A percentile compares a stretch with the other conserved stretches of the same genome.
Evolutionary conservation across 1,139 yeast genomes (phyloP).

Genomic region (Blastobotrys petasosporus): DNA sequence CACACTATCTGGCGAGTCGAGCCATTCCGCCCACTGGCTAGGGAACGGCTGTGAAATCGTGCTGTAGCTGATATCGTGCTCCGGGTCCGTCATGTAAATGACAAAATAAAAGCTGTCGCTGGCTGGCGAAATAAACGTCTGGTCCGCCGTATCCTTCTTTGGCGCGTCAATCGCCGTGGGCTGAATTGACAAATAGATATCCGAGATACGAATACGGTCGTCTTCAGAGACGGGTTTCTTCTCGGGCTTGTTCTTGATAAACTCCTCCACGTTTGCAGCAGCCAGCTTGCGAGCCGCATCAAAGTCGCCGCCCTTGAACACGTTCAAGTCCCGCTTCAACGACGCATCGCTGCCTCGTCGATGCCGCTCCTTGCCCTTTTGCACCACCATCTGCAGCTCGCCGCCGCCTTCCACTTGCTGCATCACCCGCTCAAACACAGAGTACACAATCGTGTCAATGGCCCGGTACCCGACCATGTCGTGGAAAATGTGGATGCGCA

Average conservation of each 20-base stretch:
- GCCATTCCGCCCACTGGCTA: slow-evolving; percentile 81
- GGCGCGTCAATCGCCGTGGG: slow-evolving; percentile 44
- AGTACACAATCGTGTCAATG: slow-evolving; percentile 57
- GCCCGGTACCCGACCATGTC: slow-evolving; percentile 71
- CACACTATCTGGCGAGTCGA: slow-evolving; percentile 38
- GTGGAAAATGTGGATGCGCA: slow-evolving; percentile 74
- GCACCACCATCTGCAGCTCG: slow-evolving; percentile 45
- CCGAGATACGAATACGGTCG: slow-evolving; percentile 42
- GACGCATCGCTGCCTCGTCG: slow-evolving; percentile 34
- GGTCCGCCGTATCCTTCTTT: slow-evolving; percentile 32
- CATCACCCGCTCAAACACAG: slow-evolving; percentile 77
- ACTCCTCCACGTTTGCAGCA: slow-evolving; percentile 75
- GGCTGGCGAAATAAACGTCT: slow-evolving; percentile 20
- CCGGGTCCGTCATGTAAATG: slow-evolving; percentile 66
- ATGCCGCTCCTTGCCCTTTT: slow-evolving; percentile 38
- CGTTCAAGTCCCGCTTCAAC: slow-evolving; percentile 48
- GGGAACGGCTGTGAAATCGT: slow-evolving; percentile 90
- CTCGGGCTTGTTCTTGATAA: slow-evolving; percentile 28
- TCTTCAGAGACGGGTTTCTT: slow-evolving; percentile 10
- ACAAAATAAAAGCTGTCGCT: slow-evolving; percentile 58
- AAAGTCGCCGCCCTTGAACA: slow-evolving; percentile 65
- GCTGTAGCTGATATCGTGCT: slow-evolving; percentile 65
- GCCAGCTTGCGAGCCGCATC: slow-evolving; percentile 89
- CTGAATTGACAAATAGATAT: slow-evolving; percentile 73
- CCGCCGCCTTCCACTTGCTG: slow-evolving; percentile 88